A percentile compares a stretch with the other conserved stretches of the same genome.
Conservation (phyloP, 352 stramenopile species). For the Phytophthora rubi region DNA sequence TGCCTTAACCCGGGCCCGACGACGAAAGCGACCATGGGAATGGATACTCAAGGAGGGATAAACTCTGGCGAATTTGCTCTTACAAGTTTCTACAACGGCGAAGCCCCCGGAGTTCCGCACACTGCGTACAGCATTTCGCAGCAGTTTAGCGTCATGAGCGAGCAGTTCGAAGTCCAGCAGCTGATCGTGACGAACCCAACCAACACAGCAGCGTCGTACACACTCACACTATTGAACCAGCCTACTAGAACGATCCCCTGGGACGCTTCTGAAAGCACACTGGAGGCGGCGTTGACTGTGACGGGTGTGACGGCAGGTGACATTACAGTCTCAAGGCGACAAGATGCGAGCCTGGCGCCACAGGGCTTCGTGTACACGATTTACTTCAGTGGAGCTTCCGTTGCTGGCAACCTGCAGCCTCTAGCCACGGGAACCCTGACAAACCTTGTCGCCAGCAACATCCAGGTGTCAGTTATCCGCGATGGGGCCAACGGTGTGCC, state of each 20-base stretch:
- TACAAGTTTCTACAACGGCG: slow-evolving; percentile 59
- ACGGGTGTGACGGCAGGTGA: slow-evolving; percentile 30
- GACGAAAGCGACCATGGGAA: slow-evolving; percentile 27
- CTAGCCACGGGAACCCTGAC: slow-evolving; percentile 27
- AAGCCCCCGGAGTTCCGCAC: slow-evolving; percentile 43
- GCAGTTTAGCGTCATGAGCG: slow-evolving; percentile 72
- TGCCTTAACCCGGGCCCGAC: slow-evolving; percentile 18
- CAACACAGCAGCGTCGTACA: slow-evolving; percentile 39
- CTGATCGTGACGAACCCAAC: slow-evolving; percentile 55
- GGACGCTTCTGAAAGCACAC: slow-evolving; percentile 54
- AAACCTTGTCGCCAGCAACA: slow-evolving; percentile 40
- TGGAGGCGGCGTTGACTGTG: slow-evolving; percentile 46
- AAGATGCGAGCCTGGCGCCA: slow-evolving; percentile 44
- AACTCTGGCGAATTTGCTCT: slow-evolving; percentile 49
- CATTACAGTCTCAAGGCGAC: slow-evolving; percentile 62
- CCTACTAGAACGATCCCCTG: slow-evolving; percentile 56
- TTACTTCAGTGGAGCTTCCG: slow-evolving; percentile 67
- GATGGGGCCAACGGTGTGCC: slow-evolving; percentile 41
- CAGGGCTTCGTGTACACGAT: slow-evolving; percentile 78
- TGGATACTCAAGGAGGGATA: slow-evolving; percentile 34
- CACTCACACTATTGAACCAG: slow-evolving; percentile 38
- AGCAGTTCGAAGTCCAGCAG: slow-evolving; percentile 76
- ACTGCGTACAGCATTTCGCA: slow-evolving; percentile 67
- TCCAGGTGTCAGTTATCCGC: slow-evolving; percentile 40
- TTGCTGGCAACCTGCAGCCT: slow-evolving; percentile 44